Conservation (phyloP, 345 rosid species). For the Adansonia digitata region DNA sequence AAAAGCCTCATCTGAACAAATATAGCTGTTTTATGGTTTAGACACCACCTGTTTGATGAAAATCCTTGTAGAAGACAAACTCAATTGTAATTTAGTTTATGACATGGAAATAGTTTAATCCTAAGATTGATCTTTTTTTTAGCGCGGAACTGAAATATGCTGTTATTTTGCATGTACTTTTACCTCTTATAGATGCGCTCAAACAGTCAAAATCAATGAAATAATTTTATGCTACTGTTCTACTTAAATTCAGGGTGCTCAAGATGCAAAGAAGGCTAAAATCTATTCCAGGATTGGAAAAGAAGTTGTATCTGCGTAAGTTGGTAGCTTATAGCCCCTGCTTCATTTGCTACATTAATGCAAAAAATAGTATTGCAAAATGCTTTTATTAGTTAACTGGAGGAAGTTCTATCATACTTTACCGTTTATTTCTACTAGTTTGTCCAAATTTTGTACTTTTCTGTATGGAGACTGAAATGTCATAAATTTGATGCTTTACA, state of each 20-base stretch:
- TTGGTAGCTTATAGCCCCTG: slow-evolving; percentile 5
- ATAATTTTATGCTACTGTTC: slow-evolving; percentile 2
- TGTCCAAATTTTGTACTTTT: neutral
- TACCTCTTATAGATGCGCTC: neutral
- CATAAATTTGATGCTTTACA: neutral
- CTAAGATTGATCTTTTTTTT: neutral
- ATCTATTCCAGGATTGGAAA: slow-evolving; percentile 72
- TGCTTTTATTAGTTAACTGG: neutral
- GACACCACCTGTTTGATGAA: slow-evolving; percentile 34
- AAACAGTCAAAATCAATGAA: neutral
- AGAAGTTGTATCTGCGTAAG: slow-evolving; percentile 93
- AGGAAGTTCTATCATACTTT: neutral
- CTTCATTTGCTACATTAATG: neutral
- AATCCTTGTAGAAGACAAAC: neutral
- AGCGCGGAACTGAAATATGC: neutral
- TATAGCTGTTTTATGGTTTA: neutral
- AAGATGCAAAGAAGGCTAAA: slow-evolving; percentile 86
- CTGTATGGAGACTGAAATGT: neutral
- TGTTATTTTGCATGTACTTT: neutral
- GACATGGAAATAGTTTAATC: neutral
- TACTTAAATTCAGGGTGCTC: slow-evolving; percentile 56
- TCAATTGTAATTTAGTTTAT: neutral
- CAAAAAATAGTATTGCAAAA: neutral
- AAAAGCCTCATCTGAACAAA: neutral
- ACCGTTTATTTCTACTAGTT: neutral